A percentile compares a stretch with the other conserved stretches of the same genome.
Conservation (phyloP, 495 filamentous ascomycete species). For the Rostrohypoxylon terebratum region DNA sequence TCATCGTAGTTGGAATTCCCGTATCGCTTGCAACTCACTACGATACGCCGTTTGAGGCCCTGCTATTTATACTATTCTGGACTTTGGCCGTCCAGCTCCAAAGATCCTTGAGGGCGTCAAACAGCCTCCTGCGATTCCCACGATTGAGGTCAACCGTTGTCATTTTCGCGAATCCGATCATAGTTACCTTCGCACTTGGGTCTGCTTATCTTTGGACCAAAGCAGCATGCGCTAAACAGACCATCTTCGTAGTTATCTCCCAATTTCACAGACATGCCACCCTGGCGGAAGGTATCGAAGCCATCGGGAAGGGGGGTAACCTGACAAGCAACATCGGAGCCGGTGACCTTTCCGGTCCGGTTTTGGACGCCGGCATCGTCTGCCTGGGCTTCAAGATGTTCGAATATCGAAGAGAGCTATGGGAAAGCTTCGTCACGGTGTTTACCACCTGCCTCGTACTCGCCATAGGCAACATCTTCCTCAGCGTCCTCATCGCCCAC, state of each 20-base stretch:
- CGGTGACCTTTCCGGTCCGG: slow-evolving; percentile 56
- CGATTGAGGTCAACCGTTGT: slow-evolving; percentile 48
- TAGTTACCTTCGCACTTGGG: slow-evolving; percentile 57
- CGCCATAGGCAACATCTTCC: slow-evolving; percentile 50
- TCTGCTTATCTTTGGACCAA: slow-evolving; percentile 57
- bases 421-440: slow-evolving; percentile 54
- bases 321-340: slow-evolving; percentile 51
- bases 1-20: slow-evolving; percentile 42
- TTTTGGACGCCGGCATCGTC: slow-evolving; percentile 61
- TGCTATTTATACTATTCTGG: slow-evolving; percentile 57
- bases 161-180: slow-evolving; percentile 56
- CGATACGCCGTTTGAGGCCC: slow-evolving; percentile 51
- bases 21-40: slow-evolving; percentile 37
- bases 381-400: slow-evolving; percentile 63
- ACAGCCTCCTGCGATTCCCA: slow-evolving; percentile 21
- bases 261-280: slow-evolving; percentile 52
- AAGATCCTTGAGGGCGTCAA: slow-evolving; percentile 46
- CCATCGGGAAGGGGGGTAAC: slow-evolving; percentile 20
- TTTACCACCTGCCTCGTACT: slow-evolving; percentile 49
- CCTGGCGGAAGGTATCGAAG: slow-evolving; percentile 50
- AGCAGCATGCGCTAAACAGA: slow-evolving; percentile 36
- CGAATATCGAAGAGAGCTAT: slow-evolving; percentile 56
- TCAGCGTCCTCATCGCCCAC: slow-evolving; percentile 52
- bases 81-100: slow-evolving; percentile 55
- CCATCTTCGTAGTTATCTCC: slow-evolving; percentile 47